Conservation (phyloP, 768 basidiomycete genomes). For the Xerocomus potaroensis region DNA sequence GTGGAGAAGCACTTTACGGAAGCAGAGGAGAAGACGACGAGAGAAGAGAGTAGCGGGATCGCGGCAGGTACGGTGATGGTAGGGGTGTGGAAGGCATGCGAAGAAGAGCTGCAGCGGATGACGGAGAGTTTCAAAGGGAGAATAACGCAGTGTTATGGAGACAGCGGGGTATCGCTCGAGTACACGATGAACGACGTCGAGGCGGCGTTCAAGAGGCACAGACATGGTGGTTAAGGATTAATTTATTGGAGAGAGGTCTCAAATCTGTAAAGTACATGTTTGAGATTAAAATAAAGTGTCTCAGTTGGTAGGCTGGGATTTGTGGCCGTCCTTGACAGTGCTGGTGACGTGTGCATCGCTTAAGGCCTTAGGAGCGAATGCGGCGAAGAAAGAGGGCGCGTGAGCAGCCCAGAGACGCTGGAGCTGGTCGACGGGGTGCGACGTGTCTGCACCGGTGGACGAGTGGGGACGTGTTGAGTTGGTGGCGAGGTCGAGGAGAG, state of each 20-base stretch:
- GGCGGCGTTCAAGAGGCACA: slow-evolving; percentile 67
- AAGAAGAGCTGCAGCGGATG: slow-evolving; percentile 73
- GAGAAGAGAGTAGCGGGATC: slow-evolving; percentile 50
- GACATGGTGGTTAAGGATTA: slow-evolving; percentile 25
- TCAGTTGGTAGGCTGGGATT: slow-evolving; percentile 14
- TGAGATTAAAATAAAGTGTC: slow-evolving; percentile 9
- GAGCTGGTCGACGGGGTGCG: slow-evolving; percentile 25
- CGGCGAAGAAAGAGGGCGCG: slow-evolving; percentile 36
- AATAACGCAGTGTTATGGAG: slow-evolving; percentile 77
- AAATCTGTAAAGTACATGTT: slow-evolving; percentile 10
- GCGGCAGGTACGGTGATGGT: slow-evolving; percentile 64
- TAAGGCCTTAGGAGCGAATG: slow-evolving; percentile 16
- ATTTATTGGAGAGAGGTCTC: background rate
- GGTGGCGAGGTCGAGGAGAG: slow-evolving; percentile 48
- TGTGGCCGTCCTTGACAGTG: background rate
- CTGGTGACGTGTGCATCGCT: slow-evolving; percentile 10
- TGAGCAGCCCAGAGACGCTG: slow-evolving; percentile 40
- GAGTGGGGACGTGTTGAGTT: slow-evolving; percentile 30
- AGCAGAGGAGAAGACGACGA: slow-evolving; percentile 60
- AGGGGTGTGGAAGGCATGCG: slow-evolving; percentile 89
- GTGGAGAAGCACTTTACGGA: slow-evolving; percentile 97
- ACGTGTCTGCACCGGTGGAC: background rate
- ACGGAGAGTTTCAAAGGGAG: slow-evolving; percentile 64
- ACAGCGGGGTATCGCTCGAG: slow-evolving; percentile 67
- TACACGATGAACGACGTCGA: slow-evolving; percentile 75